Evolutionary conservation across 768 basidiomycete species (phyloP).

Genomic region (Tylopilus sp.): DNA sequence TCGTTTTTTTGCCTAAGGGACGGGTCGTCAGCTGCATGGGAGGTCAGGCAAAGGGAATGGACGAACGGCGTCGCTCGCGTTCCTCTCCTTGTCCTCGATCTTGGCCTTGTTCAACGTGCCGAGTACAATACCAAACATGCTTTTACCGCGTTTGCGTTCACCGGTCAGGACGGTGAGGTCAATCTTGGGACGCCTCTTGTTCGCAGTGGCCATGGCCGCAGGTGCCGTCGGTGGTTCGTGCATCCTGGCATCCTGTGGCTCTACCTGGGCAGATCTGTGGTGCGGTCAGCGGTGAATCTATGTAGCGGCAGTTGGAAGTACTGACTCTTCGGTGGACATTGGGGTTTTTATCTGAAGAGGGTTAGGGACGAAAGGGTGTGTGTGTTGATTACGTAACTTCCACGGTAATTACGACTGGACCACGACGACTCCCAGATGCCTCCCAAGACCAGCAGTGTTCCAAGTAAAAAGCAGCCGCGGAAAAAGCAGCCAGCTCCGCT

Average conservation of each 20-base stretch:
- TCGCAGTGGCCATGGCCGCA: conserved; percentile 39
- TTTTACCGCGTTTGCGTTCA: conserved; percentile 81
- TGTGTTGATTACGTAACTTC: conserved; percentile 18
- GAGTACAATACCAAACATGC: conserved; percentile 81
- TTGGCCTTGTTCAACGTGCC: conserved; percentile 87
- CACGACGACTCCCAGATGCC: conserved; percentile 13
- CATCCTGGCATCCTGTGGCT: conserved; percentile 34
- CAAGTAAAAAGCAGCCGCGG: conserved; percentile 10
- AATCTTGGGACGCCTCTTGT: conserved; percentile 70
- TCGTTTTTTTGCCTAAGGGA: conserved; percentile 73
- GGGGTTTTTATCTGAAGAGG: conserved; percentile 18
- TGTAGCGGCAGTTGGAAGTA: conserved; percentile 6
- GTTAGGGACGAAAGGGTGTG: background rate
- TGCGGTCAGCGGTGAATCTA: background rate
- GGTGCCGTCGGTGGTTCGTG: conserved; percentile 44
- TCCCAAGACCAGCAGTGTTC: conserved; percentile 10
- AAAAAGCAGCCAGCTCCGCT: conserved; percentile 21
- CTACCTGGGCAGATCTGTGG: conserved; percentile 27
- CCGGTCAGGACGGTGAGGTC: conserved; percentile 54
- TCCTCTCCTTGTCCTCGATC: conserved; percentile 80
- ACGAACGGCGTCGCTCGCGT: conserved; percentile 78
- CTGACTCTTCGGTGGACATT: conserved; percentile 58
- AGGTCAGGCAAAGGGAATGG: background rate
- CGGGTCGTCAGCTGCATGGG: conserved; percentile 6
- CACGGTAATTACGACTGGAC: conserved; percentile 22